These are phyloP conservation scores for Phytophthora chlamydospora DNA, from an alignment of 352 stramenopile genomes.

Conservation along the genomic window DNA sequence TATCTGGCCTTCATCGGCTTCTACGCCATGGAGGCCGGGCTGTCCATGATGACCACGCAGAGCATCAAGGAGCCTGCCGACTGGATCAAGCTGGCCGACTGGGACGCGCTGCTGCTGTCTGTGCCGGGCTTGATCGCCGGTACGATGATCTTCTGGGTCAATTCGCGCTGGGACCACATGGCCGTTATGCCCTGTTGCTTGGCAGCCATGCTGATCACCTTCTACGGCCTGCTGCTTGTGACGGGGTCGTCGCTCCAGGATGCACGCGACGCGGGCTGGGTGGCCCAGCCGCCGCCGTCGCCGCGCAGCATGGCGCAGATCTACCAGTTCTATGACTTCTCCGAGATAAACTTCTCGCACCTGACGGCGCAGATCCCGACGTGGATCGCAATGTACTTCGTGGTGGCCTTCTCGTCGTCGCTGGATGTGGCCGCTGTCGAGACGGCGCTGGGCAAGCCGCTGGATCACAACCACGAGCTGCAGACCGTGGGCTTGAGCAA, in stretches of 20 bases:
- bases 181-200: constrained; percentile 90
- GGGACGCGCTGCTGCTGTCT: constrained; percentile 83
- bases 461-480: constrained; percentile 97
- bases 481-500: constrained; percentile 97
- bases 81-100: constrained; percentile 83
- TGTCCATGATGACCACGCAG: constrained; percentile 90
- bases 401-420: constrained; percentile 97
- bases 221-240: constrained; percentile 82
- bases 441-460: constrained; percentile 92
- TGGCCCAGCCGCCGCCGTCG: constrained; percentile 75
- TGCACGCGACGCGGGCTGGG: constrained; percentile 92
- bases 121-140: constrained; percentile 86
- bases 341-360: constrained; percentile 62
- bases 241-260: constrained; percentile 86
- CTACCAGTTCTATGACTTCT: constrained; percentile 83
- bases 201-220: constrained; percentile 84
- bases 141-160: constrained; percentile 84
- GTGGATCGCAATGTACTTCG: constrained; percentile 97
- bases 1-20: constrained; percentile 98
- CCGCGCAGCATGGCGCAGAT: constrained; percentile 72
- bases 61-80: constrained; percentile 90
- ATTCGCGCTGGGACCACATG: constrained; percentile 83
- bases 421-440: constrained; percentile 98
- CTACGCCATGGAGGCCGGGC: constrained; percentile 82
- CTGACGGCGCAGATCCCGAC: constrained; percentile 84